Evolutionary conservation across 2,329 filamentous ascomycete species (phyloP).

Genomic region (Intubia oerlemansii): DNA sequence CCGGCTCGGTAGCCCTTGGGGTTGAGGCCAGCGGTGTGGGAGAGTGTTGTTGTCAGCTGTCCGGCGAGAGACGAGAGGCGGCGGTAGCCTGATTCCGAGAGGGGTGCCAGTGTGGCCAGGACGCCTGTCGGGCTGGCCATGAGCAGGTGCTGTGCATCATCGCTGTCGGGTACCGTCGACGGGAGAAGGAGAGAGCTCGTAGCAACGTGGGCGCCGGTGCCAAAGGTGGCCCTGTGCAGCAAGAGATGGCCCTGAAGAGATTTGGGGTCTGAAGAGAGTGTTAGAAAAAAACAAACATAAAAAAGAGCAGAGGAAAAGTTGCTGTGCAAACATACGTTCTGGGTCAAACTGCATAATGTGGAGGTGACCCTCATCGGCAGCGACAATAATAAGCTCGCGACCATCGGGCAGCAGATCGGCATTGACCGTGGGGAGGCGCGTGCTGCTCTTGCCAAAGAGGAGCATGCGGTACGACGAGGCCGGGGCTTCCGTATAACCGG

Average conservation of each 20-base stretch:
- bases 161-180: slow-evolving; percentile 21
- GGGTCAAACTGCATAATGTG: slow-evolving; percentile 89
- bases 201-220: slow-evolving; percentile 57
- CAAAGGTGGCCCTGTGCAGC: slow-evolving; percentile 72
- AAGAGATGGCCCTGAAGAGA: slow-evolving; percentile 76
- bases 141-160: slow-evolving; percentile 6
- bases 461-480: slow-evolving; percentile 96
- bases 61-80: slow-evolving; percentile 63
- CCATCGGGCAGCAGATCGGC: slow-evolving; percentile 81
- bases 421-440: slow-evolving; percentile 54
- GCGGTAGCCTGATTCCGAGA: slow-evolving; percentile 64
- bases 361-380: slow-evolving; percentile 69
- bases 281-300: background rate
- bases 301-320: background rate
- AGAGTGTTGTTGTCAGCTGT: slow-evolving; percentile 56
- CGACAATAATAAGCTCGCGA: slow-evolving; percentile 61
- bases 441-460: slow-evolving; percentile 70
- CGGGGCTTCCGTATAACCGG: slow-evolving; percentile 88
- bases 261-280: slow-evolving; percentile 49
- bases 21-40: slow-evolving; percentile 63
- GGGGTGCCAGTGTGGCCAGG: slow-evolving; percentile 53
- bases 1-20: slow-evolving; percentile 52
- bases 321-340: slow-evolving; percentile 45
- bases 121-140: slow-evolving; percentile 35
- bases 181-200: slow-evolving; percentile 59